Conservation (phyloP, 2,329 filamentous ascomycete genomes). For the Fusarium tjaetaba region DNA sequence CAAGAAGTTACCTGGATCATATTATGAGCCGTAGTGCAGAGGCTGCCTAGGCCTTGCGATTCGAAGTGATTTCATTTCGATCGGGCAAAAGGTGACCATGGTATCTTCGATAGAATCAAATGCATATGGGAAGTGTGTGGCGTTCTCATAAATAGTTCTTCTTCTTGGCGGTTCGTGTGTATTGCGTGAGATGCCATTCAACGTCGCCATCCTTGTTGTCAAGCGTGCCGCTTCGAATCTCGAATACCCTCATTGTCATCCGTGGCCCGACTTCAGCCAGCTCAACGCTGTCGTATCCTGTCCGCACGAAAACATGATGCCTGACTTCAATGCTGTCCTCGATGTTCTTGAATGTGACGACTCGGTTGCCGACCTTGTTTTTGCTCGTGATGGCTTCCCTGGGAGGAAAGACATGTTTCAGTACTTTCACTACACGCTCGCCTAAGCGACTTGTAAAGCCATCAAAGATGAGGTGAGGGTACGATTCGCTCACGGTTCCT, state of each 20-base stretch:
- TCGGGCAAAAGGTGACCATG: neutral
- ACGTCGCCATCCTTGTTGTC: constrained; percentile 96
- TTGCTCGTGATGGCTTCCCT: constrained; percentile 77
- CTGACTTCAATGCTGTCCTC: constrained; percentile 94
- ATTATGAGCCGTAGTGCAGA: neutral
- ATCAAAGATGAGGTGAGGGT: constrained; percentile 95
- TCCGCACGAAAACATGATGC: constrained; percentile 86
- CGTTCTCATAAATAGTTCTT: constrained; percentile 86
- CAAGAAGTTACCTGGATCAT: neutral
- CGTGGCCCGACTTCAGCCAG: constrained; percentile 89
- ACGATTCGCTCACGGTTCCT: constrained; percentile 90
- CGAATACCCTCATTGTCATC: constrained; percentile 97
- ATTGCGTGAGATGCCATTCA: constrained; percentile 96
- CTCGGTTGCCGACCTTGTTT: constrained; percentile 82
- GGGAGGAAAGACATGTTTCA: constrained; percentile 95
- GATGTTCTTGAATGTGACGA: constrained; percentile 94
- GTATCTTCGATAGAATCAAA: neutral
- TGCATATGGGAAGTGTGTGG: neutral
- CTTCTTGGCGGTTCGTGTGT: constrained; percentile 91
- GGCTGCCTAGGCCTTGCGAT: neutral
- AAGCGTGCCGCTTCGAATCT: constrained; percentile 89
- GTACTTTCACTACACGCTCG: constrained; percentile 83
- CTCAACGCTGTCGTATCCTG: constrained; percentile 88
- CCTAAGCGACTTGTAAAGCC: constrained; percentile 87
- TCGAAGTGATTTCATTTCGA: neutral